These are phyloP conservation scores for Ascocoryne sarcoides DNA, from an alignment of 2,329 filamentous ascomycete genomes.

Conservation along the genomic window DNA sequence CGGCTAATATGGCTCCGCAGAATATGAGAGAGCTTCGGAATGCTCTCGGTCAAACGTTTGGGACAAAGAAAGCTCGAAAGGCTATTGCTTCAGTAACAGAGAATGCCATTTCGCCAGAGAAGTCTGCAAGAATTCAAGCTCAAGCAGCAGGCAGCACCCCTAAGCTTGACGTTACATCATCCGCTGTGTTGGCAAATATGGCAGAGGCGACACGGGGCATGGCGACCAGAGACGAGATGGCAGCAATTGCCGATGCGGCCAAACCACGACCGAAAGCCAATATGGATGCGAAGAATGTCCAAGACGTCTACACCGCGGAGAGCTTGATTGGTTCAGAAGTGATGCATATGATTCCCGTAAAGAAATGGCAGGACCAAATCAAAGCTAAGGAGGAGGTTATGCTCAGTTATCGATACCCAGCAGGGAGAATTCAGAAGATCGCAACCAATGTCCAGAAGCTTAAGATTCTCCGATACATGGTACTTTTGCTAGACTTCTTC, in stretches of 20 bases:
- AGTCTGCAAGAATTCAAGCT: conserved; percentile 28
- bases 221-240: conserved; percentile 57
- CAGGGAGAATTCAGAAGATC: conserved; percentile 45
- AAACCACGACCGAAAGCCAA: conserved; percentile 70
- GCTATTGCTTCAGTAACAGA: conserved; percentile 59
- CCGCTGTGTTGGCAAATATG: conserved; percentile 56
- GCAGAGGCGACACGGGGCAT: conserved; percentile 53
- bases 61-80: conserved; percentile 80
- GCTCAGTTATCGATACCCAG: conserved; percentile 55
- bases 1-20: no score
- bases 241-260: conserved; percentile 53
- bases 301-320: conserved; percentile 64
- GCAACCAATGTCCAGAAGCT: conserved; percentile 45
- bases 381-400: conserved; percentile 48
- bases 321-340: conserved; percentile 59
- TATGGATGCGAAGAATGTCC: conserved; percentile 53
- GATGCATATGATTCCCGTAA: conserved; percentile 58
- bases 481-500: conserved; percentile 47
- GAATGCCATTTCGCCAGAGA: conserved; percentile 51
- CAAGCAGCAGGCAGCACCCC: conserved; percentile 32
- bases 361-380: conserved; percentile 65
- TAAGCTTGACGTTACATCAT: conserved; percentile 46
- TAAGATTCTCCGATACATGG: conserved; percentile 51
- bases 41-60: conserved; percentile 68
- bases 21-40: conserved; percentile 53